Evolutionary conservation across 768 basidiomycete genomes (phyloP).

Genomic region (Fibroporia radiculosa): DNA sequence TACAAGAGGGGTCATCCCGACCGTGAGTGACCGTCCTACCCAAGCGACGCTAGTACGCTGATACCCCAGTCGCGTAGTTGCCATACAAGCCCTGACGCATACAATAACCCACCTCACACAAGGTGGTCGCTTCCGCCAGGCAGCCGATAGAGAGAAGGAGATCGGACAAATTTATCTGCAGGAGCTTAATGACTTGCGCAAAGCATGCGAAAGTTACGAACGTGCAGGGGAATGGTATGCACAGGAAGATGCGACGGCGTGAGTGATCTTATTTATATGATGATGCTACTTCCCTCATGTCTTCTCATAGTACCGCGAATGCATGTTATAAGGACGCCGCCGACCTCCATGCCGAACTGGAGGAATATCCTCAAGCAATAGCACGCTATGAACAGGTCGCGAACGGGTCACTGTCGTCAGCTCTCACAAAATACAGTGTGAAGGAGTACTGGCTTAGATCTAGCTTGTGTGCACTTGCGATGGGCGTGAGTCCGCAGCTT

Average conservation of each 20-base stretch:
- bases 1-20: constrained; percentile 87
- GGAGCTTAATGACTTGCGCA: constrained; percentile 68
- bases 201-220: constrained; percentile 87
- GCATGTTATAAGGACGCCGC: constrained; percentile 95
- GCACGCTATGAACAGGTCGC: constrained; percentile 88
- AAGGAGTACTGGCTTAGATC: constrained; percentile 96
- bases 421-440: constrained; percentile 95
- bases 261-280: constrained; percentile 26
- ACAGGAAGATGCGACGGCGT: constrained; percentile 97
- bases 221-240: constrained; percentile 95
- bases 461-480: constrained; percentile 81
- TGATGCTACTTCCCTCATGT: neutral
- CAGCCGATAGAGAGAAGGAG: constrained; percentile 96
- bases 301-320: constrained; percentile 75
- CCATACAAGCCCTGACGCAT: constrained; percentile 77
- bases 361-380: constrained; percentile 80
- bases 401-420: constrained; percentile 66
- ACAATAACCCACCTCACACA: constrained; percentile 80
- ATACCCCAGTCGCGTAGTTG: constrained; percentile 44
- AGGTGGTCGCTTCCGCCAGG: constrained; percentile 89
- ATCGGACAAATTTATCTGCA: constrained; percentile 92
- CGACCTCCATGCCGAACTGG: constrained; percentile 86
- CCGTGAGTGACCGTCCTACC: constrained; percentile 39
- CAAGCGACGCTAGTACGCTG: neutral
- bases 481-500: constrained; percentile 50